phyloP scores from a whole-genome alignment of 805 yeast species.

The Spathaspora arborariae region DNA sequence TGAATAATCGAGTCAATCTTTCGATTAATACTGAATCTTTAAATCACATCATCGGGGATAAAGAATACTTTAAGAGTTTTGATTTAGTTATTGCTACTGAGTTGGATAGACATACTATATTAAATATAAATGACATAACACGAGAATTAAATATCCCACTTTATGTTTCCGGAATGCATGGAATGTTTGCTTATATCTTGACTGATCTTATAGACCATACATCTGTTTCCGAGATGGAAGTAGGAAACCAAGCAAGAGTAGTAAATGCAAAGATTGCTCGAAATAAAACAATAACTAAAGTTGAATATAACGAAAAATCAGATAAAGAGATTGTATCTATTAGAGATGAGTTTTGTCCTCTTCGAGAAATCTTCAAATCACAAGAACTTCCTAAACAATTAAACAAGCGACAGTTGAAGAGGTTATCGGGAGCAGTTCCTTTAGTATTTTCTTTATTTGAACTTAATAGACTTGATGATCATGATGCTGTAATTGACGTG shows the following conservation, averaged over 20 bases:
- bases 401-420: slow-evolving; percentile 42
- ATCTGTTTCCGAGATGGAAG: slow-evolving; percentile 49
- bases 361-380: slow-evolving; percentile 30
- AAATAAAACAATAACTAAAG: slow-evolving; percentile 30
- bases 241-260: slow-evolving; percentile 38
- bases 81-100: slow-evolving; percentile 79
- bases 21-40: slow-evolving; percentile 35
- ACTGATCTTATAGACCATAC: slow-evolving; percentile 70
- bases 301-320: slow-evolving; percentile 27
- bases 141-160: slow-evolving; percentile 60
- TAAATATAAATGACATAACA: slow-evolving; percentile 50
- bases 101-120: slow-evolving; percentile 37
- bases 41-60: slow-evolving; percentile 12
- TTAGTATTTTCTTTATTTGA: slow-evolving; percentile 56
- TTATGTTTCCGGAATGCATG: slow-evolving; percentile 66
- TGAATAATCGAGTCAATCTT: slow-evolving; percentile 76
- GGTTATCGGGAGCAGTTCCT: slow-evolving; percentile 56
- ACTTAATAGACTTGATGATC: slow-evolving; percentile 19
- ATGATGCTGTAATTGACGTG: slow-evolving; percentile 21
- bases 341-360: slow-evolving; percentile 33
- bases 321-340: slow-evolving; percentile 42
- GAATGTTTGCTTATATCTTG: slow-evolving; percentile 78
- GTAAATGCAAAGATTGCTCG: slow-evolving; percentile 51
- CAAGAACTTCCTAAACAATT: slow-evolving; percentile 39
- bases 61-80: slow-evolving; percentile 47